These are phyloP conservation scores for Barnettozyma sp. DNA, from an alignment of 805 yeast species.

Conservation along the genomic window DNA sequence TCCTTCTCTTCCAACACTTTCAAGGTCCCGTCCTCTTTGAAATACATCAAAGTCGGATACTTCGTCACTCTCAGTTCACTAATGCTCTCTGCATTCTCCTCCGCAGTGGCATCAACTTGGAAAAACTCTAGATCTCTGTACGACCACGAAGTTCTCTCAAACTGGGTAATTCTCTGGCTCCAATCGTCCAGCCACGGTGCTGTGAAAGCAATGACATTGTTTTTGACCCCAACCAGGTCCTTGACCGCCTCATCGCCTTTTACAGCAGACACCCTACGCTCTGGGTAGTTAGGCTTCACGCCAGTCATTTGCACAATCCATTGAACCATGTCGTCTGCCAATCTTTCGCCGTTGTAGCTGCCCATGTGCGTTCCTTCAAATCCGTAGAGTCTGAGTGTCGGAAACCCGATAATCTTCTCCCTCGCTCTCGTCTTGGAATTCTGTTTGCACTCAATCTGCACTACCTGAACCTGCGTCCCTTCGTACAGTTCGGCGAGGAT, in stretches of 20 bases:
- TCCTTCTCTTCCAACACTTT: constrained; percentile 16
- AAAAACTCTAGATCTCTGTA: constrained; percentile 24
- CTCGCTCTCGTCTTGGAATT: constrained; percentile 31
- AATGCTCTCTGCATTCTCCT: constrained; percentile 24
- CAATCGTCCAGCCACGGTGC: constrained; percentile 33
- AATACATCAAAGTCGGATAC: constrained; percentile 28
- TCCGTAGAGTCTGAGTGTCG: constrained; percentile 41
- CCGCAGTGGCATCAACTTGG: constrained; percentile 29
- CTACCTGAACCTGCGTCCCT: constrained; percentile 29
- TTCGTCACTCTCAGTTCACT: constrained; percentile 24
- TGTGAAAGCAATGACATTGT: constrained; percentile 27
- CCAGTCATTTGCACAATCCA: constrained; percentile 30
- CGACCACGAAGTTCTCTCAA: constrained; percentile 25
- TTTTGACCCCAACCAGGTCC: constrained; percentile 4
- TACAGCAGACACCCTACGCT: constrained; percentile 11
- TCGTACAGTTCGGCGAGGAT: constrained; percentile 39
- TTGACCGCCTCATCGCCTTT: constrained; percentile 14
- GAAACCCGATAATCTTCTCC: constrained; percentile 40
- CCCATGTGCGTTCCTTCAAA: constrained; percentile 35
- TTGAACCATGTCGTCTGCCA: constrained; percentile 27
- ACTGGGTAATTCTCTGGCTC: constrained; percentile 28
- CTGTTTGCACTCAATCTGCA: constrained; percentile 29
- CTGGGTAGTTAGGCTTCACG: constrained; percentile 28
- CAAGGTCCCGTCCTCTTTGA: constrained; percentile 10
- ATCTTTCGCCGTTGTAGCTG: constrained; percentile 31